A percentile compares a stretch with the other conserved stretches of the same genome.
These are phyloP conservation scores for Fusarium circinatum DNA, from an alignment of 2,329 filamentous ascomycete species.

Conservation along the genomic window DNA sequence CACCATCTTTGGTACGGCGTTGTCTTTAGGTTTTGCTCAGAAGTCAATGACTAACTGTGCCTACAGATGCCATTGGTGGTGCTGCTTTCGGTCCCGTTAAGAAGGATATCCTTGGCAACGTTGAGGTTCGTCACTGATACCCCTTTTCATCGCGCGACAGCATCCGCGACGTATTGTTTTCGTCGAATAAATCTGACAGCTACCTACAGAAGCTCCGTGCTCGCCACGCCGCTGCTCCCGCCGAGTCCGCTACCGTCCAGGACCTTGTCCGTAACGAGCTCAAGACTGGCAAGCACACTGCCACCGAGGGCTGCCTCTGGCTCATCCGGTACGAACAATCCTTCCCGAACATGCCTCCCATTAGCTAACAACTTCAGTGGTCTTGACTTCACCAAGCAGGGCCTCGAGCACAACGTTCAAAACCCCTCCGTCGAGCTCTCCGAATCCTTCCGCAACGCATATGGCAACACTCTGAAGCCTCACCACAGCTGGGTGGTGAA, in stretches of 20 bases:
- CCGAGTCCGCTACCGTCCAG: constrained; percentile 85
- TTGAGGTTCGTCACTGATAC: constrained; percentile 71
- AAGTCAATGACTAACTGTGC: constrained; percentile 17
- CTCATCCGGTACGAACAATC: constrained; percentile 74
- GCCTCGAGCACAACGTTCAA: constrained; percentile 79
- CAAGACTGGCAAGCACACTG: constrained; percentile 87
- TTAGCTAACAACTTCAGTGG: constrained; percentile 65
- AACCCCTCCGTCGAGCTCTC: constrained; percentile 79
- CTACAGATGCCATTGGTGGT: constrained; percentile 69
- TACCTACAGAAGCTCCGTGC: constrained; percentile 82
- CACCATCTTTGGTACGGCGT: constrained; percentile 78
- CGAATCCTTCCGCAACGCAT: constrained; percentile 86
- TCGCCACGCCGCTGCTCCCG: constrained; percentile 80
- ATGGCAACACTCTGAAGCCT: constrained; percentile 87
- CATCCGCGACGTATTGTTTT: not conserved
- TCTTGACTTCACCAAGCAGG: constrained; percentile 91
- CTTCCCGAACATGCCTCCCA: not conserved
- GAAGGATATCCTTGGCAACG: constrained; percentile 88
- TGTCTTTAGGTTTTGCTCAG: not conserved
- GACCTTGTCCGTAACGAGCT: constrained; percentile 87
- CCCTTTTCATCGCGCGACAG: not conserved
- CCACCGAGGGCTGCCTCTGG: constrained; percentile 92
- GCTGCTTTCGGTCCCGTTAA: constrained; percentile 91
- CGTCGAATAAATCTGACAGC: constrained; percentile 29
- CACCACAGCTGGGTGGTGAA: constrained; percentile 91